Base-by-base conservation (phyloP, 2,329 filamentous ascomycete genomes). In the Shiraia sp. region DNA sequence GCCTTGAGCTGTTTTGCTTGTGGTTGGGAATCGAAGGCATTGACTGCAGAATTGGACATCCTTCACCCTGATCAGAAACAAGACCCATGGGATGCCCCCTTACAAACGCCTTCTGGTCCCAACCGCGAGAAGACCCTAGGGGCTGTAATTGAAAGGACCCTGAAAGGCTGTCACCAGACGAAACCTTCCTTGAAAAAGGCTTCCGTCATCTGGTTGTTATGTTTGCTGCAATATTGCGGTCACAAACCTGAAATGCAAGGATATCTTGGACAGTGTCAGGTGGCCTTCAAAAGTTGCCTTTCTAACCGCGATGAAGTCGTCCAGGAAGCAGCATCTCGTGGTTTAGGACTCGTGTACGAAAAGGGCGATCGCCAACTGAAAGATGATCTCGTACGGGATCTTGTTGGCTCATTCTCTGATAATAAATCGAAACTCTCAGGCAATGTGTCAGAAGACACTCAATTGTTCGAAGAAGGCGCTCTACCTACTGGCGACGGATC, bases 201-300 rank as follows among this genome's bases (percentile, higher is more conserved):
- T 3, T 92, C 91, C 0, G 90, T 90, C 0, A 95, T 99, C 55
- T 97, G 93, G 93, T 79, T 97, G 0, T 85, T 97, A 45, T 95
- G 87, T 60, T 72, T 97, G 3, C 85, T 97, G 7, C 90, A 96
- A 62, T 90, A 93, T 67, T 95, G 90, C 63, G 90, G 90, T 0
- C 85, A 91, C 51, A 74, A 90, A n/a, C 65, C 75, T 3, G 81
- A 88, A 50, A 79, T 97, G 4, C 88, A 95, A 61, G 74, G 76
- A 4, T 81, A 83, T 10, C 75, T 99, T 27, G 79, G 88, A 35
- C 82, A 90, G 55, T 90, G 86, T 44, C 93, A 99, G 67, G 80
- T 80, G 25, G 87, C 90, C 0, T 99, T 99, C 68, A 91, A 95
- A 76, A 79, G 86, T 17, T 85, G 96, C 22, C 78, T 99, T 10